phyloP scores from a whole-genome alignment of 306 rosid species.

The Quercus aquifolioides region DNA sequence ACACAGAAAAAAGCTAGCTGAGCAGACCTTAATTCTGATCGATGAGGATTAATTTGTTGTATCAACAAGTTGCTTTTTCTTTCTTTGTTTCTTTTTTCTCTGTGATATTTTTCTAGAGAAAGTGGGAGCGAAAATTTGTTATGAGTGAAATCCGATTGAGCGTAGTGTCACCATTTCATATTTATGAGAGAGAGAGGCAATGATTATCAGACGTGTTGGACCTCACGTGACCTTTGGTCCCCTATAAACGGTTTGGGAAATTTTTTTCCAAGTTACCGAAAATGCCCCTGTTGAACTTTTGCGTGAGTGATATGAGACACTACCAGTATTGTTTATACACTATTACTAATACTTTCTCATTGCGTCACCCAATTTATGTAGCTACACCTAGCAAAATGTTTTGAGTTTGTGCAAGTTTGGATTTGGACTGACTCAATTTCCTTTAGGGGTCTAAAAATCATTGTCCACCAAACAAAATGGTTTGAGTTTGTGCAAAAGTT shows the following conservation, averaged over 20 bases:
- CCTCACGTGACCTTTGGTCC: conserved; percentile 28
- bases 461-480: too few species aligned
- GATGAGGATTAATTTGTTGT: background rate
- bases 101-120: conserved; percentile 5
- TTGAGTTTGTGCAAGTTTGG: too few species aligned
- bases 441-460: too few species aligned
- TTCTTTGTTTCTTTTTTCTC: background rate
- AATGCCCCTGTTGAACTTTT: background rate
- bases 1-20: accelerated
- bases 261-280: background rate
- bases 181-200: background rate
- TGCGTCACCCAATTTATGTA: too few species aligned
- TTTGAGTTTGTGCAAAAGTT: too few species aligned
- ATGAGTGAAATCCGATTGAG: background rate
- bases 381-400: too few species aligned
- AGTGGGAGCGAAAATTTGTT: conserved; percentile 33
- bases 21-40: background rate
- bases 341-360: too few species aligned
- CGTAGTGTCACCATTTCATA: background rate
- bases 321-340: too few species aligned
- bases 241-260: background rate
- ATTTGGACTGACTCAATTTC: too few species aligned
- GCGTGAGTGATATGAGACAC: too few species aligned
- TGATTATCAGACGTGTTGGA: conserved; percentile 10
- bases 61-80: too few species aligned